Base-by-base conservation (phyloP, 305 asterid species). In the Fraxinus albicans region DNA sequence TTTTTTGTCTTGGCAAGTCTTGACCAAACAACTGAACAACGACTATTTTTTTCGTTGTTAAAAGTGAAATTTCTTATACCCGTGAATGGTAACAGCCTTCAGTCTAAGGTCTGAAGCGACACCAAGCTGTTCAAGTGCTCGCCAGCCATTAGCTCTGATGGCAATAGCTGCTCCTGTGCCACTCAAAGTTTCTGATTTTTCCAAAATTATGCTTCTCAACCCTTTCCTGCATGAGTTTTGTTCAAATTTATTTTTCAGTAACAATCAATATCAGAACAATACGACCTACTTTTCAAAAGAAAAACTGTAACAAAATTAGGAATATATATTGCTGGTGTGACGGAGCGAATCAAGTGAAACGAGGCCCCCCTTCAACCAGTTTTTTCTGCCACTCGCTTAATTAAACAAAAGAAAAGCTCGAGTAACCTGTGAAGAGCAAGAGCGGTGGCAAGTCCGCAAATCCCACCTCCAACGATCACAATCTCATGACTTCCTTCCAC, bases 41-140 rank as follows among this genome's bases (percentile, higher is more conserved):
- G 55, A 44, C 3, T 2, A 0, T 9, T 9, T 12, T 55, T 17
- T 55, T 55, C 3, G 1, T 63, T 2, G 9, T 6, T n/a, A 8
- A 23, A 63, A 63, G 31, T 63, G 73, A 63, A 23, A 63, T 25
- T 23, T 63, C 33, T 63, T 0, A 6, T 65, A 88, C 91, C 88
- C 79, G 3, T 81, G 84, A 47, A 88, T 3, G 31, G 80, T 83
- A 80, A 81, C 19, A 65, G 91, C 85, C 31, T 80, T 83, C 6
- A 72, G 75, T 83, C 89, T 83, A 3, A 88, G 89, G 10, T 74
- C 72, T 8, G 79, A 13, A 53, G 82, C 86, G 13, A 88, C 89
- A n/a, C 89, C 89, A 50, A 86, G 90, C 80, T 88, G 86, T 47
- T 83, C 89, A 35, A 88, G 87, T 78, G 91, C 91, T 31, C 86